Conservation (phyloP, 2,329 filamentous ascomycete genomes). For the Clonostachys solani region DNA sequence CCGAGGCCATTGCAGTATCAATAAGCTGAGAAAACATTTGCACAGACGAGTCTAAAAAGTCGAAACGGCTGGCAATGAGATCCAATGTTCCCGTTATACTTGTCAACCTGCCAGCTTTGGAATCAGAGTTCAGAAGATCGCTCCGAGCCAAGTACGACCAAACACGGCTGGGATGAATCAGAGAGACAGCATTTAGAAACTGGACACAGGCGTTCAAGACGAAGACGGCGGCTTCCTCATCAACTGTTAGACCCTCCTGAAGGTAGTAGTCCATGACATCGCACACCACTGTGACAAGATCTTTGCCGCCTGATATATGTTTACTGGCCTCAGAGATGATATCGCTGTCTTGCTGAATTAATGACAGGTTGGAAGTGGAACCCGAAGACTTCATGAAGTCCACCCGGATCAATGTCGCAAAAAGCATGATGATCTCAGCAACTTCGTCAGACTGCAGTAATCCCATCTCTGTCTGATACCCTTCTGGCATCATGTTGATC, state of each 20-base stretch:
- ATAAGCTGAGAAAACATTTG: conserved; percentile 72
- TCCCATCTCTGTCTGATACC: conserved; percentile 47
- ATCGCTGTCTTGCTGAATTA: conserved; percentile 27
- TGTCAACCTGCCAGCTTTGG: conserved; percentile 71
- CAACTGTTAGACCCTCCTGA: conserved; percentile 50
- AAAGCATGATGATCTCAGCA: conserved; percentile 68
- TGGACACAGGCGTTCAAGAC: conserved; percentile 69
- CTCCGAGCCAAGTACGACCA: conserved; percentile 89
- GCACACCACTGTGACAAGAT: conserved; percentile 78
- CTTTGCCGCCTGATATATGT: conserved; percentile 55
- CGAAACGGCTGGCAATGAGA: conserved; percentile 69
- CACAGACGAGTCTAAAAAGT: conserved; percentile 71
- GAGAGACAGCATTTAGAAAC: conserved; percentile 71
- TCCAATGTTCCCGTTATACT: conserved; percentile 81
- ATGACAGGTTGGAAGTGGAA: conserved; percentile 13
- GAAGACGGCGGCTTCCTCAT: conserved; percentile 62
- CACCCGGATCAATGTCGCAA: conserved; percentile 65
- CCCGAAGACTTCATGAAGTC: conserved; percentile 31
- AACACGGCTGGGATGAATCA: conserved; percentile 74
- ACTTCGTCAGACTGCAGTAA: conserved; percentile 56
- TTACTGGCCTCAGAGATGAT: conserved; percentile 52
- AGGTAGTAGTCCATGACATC: conserved; percentile 75
- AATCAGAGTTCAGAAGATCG: conserved; percentile 71
- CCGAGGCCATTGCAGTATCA: conserved; percentile 67
- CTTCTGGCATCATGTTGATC: conserved; percentile 56